Evolutionary conservation across 2,329 filamentous ascomycete species (phyloP).

Genomic region (Lachnellula suecica): DNA sequence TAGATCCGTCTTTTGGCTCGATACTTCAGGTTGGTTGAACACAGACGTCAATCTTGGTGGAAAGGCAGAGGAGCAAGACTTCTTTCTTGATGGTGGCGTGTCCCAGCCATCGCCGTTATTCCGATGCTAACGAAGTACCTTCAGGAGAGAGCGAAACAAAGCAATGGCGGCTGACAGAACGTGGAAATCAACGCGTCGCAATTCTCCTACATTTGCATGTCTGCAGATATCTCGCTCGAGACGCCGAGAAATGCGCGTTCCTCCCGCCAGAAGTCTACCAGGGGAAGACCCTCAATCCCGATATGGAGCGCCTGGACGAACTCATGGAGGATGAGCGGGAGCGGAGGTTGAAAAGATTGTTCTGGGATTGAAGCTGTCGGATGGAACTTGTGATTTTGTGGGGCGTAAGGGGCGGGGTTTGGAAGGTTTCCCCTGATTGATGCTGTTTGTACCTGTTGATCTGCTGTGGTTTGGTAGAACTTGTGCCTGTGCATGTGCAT

Average conservation of each 20-base stretch:
- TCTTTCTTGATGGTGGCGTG: slow-evolving; percentile 30
- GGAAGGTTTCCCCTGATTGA: too few species aligned
- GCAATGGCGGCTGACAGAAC: slow-evolving; percentile 33
- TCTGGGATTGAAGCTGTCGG: slow-evolving; percentile 15
- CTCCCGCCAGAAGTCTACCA: slow-evolving; percentile 31
- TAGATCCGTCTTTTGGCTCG: slow-evolving; percentile 37
- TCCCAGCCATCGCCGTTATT: background rate
- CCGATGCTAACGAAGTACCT: background rate
- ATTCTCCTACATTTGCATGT: slow-evolving; percentile 37
- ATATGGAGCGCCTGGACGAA: slow-evolving; percentile 20
- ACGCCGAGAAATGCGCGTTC: slow-evolving; percentile 33
- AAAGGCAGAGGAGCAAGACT: slow-evolving; percentile 26
- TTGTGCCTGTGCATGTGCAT: too few species aligned
- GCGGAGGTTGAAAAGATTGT: slow-evolving; percentile 21
- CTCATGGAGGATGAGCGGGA: slow-evolving; percentile 22
- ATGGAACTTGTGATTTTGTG: background rate
- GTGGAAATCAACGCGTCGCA: slow-evolving; percentile 36
- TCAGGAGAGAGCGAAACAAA: slow-evolving; percentile 23
- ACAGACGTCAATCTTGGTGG: slow-evolving; percentile 23
- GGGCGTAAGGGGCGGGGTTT: too few species aligned
- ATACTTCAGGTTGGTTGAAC: slow-evolving; percentile 40
- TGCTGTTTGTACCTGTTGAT: too few species aligned
- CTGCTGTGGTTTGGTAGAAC: too few species aligned
- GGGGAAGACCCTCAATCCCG: slow-evolving; percentile 15
- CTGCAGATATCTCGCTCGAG: slow-evolving; percentile 35